Conservation (phyloP, 2,329 filamentous ascomycete genomes). For the Teratosphaeria viscida region DNA sequence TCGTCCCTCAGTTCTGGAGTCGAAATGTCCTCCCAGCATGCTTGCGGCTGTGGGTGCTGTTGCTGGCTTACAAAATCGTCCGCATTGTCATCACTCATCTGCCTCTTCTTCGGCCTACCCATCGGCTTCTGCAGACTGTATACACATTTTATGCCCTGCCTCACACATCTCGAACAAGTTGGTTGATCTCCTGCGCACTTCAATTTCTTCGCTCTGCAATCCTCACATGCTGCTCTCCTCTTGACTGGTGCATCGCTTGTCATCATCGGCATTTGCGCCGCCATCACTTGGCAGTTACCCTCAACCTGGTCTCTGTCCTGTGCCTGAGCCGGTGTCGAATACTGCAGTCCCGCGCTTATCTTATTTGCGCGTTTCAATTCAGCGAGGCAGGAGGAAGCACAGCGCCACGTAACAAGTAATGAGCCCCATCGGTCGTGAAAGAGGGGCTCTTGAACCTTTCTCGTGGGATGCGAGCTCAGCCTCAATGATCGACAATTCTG, state of each 20-base stretch:
- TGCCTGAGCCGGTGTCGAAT: not conserved
- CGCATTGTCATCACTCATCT: slow-evolving; percentile 18
- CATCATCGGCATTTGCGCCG: not conserved
- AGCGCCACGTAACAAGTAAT: no score
- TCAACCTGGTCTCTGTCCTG: not conserved
- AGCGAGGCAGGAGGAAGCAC: no score
- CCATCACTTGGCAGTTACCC: not conserved
- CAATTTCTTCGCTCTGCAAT: slow-evolving; percentile 37
- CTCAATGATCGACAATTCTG: no score
- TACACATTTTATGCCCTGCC: slow-evolving; percentile 32
- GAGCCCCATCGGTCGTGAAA: no score
- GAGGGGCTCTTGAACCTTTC: no score
- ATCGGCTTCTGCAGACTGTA: slow-evolving; percentile 41
- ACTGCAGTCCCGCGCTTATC: no score
- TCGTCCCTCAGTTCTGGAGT: slow-evolving; percentile 1
- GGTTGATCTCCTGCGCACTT: slow-evolving; percentile 38
- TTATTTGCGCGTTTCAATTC: no score
- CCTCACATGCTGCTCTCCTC: slow-evolving; percentile 31
- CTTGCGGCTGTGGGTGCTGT: not conserved
- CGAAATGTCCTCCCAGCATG: not conserved
- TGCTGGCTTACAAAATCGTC: not conserved
- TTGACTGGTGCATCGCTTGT: not conserved
- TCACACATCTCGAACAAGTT: slow-evolving; percentile 31
- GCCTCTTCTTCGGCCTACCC: slow-evolving; percentile 41
- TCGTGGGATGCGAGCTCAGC: no score